A percentile compares a stretch with the other conserved stretches of the same genome.
These are phyloP conservation scores for Avena atlantica DNA, from an alignment of 176 grass and related monocot species.

Conservation along the genomic window DNA sequence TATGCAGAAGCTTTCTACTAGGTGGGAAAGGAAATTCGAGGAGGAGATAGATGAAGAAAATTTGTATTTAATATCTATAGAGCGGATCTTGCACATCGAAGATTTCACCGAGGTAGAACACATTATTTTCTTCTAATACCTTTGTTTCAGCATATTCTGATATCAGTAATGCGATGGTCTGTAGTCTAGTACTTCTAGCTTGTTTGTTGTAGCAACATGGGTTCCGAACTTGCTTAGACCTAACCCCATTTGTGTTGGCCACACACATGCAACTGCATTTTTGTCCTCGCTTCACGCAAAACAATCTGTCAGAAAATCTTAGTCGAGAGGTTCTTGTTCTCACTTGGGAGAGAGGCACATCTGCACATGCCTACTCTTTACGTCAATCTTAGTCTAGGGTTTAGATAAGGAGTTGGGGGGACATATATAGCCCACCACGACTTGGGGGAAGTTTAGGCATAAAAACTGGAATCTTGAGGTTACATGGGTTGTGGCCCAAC, in stretches of 20 bases:
- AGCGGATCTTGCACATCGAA: conserved; percentile 86
- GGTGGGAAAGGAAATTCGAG: conserved; percentile 93
- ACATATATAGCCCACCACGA: no score
- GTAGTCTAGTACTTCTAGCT: conserved; percentile 25
- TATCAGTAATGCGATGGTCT: background rate
- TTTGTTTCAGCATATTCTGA: conserved; percentile 14
- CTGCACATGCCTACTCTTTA: no score
- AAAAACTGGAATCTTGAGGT: no score
- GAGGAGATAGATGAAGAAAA: conserved; percentile 75
- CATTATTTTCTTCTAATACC: conserved; percentile 9
- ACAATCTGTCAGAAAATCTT: no score
- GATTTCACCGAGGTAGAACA: conserved; percentile 83
- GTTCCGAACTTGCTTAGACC: conserved; percentile 1
- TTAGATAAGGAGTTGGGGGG: no score
- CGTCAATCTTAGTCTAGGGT: no score
- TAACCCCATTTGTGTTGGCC: background rate
- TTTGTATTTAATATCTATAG: conserved; percentile 82
- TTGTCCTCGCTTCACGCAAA: background rate
- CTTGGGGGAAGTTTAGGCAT: no score
- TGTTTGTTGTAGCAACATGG: conserved; percentile 15
- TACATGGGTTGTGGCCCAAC: no score
- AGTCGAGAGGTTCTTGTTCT: no score
- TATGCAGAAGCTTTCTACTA: conserved; percentile 74
- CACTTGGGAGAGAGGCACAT: no score
- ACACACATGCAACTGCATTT: background rate